A percentile compares a stretch with the other conserved stretches of the same genome.
Conservation (phyloP, 495 filamentous ascomycete genomes). For the Mycothermus thermophilus region DNA sequence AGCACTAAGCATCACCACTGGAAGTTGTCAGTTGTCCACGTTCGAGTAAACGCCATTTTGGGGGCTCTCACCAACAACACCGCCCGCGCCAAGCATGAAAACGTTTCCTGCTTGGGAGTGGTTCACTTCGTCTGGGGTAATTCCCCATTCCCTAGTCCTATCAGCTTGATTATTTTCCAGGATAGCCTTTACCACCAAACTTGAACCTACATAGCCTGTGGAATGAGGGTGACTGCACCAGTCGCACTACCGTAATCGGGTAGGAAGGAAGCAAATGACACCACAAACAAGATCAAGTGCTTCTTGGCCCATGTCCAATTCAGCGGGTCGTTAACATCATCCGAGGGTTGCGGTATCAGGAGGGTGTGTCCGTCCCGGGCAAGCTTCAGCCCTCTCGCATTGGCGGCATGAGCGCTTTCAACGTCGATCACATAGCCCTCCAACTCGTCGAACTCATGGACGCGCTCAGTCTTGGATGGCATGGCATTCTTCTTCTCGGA, state of each 20-base stretch:
- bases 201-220: slow-evolving; percentile 30
- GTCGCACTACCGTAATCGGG: slow-evolving; percentile 44
- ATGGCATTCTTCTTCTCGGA: neutral
- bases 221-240: slow-evolving; percentile 40
- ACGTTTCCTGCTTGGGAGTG: slow-evolving; percentile 44
- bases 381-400: slow-evolving; percentile 20
- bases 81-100: slow-evolving; percentile 44
- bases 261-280: slow-evolving; percentile 40
- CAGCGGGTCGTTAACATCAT: slow-evolving; percentile 43
- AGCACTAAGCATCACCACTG: slow-evolving; percentile 38
- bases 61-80: slow-evolving; percentile 35
- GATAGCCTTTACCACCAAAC: neutral
- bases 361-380: slow-evolving; percentile 33
- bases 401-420: slow-evolving; percentile 12
- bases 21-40: neutral
- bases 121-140: slow-evolving; percentile 37
- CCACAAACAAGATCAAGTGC: slow-evolving; percentile 38
- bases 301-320: slow-evolving; percentile 45
- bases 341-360: slow-evolving; percentile 46
- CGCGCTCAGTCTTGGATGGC: neutral
- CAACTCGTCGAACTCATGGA: slow-evolving; percentile 21
- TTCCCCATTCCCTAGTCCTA: slow-evolving; percentile 27
- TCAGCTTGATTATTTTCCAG: neutral
- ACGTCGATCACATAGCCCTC: slow-evolving; percentile 28
- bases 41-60: no score